Base-by-base conservation (phyloP, 1,284 basidiomycete genomes). In the Puccinia coronata region DNA sequence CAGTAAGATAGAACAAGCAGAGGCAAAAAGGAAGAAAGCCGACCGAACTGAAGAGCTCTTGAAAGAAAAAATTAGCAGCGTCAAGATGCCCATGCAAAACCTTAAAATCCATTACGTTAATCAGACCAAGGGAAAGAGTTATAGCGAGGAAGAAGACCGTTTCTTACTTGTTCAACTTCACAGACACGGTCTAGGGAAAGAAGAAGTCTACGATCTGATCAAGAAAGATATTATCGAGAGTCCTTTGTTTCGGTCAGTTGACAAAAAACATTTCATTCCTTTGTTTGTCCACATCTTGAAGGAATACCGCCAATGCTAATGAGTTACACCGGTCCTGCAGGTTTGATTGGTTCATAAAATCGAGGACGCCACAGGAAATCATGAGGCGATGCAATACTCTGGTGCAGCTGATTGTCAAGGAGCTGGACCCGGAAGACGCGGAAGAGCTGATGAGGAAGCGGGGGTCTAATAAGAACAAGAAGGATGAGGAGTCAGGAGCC, bases 311-410 rank as follows among this genome's bases (percentile, higher is more conserved):
- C n/a, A n/a, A n/a, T n/a, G n/a, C n/a, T n/a, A n/a, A n/a, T n/a
- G n/a, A n/a, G n/a, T n/a, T n/a, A n/a, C n/a, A n/a, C 23, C 28
- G 16, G 12, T 41, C n/a, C 6, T 39, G 23, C 34, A 81, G 79
- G 69, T 97, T 98, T 84, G 95, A 98, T 86, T 98, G 96, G 96
- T 99, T 98, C 88, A 94, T 99, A 89, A 98, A 98, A 89, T 94
- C 92, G 83, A 89, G 97, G 75, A 95, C 93, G 34, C 92, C 94
- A 14, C 91, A 94, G 84, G 97, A 99, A 88, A 88, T 99, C 82
- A 91, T 92, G 84, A 88, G 96, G 83, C 88, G 97, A 78, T 98
- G 95, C 84, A 93, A 92, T 84, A 98, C 96, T 9, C 86, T 99
- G 55, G 85, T 98, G 55, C 89, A 92, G 20, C 92, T 98, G 90